A percentile compares a stretch with the other conserved stretches of the same genome.
Conservation (phyloP, 345 rosid species). For the Heritiera fomes region DNA sequence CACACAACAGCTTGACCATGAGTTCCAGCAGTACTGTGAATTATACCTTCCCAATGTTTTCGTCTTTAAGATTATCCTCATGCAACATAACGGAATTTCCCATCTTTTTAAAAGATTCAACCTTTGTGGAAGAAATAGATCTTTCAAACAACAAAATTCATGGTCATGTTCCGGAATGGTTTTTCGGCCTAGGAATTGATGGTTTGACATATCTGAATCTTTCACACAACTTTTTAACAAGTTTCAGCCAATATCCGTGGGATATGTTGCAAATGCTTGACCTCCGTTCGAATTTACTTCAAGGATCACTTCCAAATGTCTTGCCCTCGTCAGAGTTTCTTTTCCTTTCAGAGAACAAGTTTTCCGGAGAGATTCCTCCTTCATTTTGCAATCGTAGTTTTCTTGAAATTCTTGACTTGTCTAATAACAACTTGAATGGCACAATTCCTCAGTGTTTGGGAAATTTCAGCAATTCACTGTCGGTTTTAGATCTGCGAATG, state of each 20-base stretch:
- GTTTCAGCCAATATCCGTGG: not conserved
- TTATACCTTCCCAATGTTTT: slow-evolving; percentile 16
- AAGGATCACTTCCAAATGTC: slow-evolving; percentile 10
- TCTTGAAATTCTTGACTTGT: not conserved
- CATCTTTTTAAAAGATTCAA: not conserved
- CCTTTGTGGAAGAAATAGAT: not conserved
- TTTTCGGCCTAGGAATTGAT: not conserved
- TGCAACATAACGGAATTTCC: slow-evolving; percentile 20
- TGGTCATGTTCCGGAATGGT: slow-evolving; percentile 22
- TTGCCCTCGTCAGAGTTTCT: fast-evolving
- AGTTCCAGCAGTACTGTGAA: not conserved
- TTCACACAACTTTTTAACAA: slow-evolving; percentile 5
- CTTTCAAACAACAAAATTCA: slow-evolving; percentile 29
- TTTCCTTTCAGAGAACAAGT: slow-evolving; percentile 9
- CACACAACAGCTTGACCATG: not conserved
- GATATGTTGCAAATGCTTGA: not conserved
- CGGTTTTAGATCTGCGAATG: slow-evolving; percentile 14
- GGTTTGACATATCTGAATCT: not conserved
- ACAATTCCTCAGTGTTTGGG: not conserved
- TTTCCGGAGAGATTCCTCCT: slow-evolving; percentile 18
- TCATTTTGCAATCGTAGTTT: slow-evolving; percentile 14
- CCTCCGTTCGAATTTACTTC: slow-evolving; percentile 14
- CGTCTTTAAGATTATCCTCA: not conserved
- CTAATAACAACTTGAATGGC: slow-evolving; percentile 30
- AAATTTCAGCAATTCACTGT: not conserved